A percentile compares a stretch with the other conserved stretches of the same genome.
Conservation (phyloP, 2,329 filamentous ascomycete species). For the Cryphonectria parasitica region DNA sequence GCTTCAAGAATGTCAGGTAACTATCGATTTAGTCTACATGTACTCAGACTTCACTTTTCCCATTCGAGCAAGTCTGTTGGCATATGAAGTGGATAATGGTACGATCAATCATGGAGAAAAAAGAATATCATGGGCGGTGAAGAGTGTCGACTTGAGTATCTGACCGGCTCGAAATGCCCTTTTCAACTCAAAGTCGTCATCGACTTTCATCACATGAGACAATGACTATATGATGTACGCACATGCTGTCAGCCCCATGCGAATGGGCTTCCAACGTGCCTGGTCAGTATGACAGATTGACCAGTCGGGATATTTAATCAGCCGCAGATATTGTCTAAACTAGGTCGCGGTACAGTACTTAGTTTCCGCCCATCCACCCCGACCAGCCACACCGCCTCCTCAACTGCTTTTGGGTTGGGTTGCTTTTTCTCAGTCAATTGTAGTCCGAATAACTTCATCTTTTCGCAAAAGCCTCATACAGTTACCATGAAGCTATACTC, state of each 20-base stretch:
- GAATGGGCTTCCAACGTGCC: not conserved
- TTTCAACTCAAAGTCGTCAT: not conserved
- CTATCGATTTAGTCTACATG: not conserved
- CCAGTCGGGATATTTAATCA: not conserved
- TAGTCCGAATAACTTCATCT: too few relatives aligned
- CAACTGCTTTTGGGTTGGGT: too few relatives aligned
- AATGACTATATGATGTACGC: not conserved
- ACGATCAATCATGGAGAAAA: not conserved
- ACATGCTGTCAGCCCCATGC: not conserved
- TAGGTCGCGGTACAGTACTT: too few relatives aligned
- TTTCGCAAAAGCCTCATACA: too few relatives aligned
- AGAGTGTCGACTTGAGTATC: not conserved
- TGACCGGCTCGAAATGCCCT: not conserved
- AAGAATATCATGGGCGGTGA: not conserved
- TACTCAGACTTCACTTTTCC: not conserved
- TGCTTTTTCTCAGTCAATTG: too few relatives aligned
- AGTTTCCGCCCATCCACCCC: too few relatives aligned
- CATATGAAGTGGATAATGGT: not conserved
- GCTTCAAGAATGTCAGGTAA: not conserved
- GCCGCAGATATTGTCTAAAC: not conserved
- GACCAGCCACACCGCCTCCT: too few relatives aligned
- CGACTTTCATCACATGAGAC: not conserved
- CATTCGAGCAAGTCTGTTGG: not conserved
- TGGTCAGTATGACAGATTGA: not conserved
- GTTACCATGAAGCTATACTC: too few relatives aligned